Base-by-base conservation (phyloP, 257 asterid genomes). In the Galeopsis tetrahit region DNA sequence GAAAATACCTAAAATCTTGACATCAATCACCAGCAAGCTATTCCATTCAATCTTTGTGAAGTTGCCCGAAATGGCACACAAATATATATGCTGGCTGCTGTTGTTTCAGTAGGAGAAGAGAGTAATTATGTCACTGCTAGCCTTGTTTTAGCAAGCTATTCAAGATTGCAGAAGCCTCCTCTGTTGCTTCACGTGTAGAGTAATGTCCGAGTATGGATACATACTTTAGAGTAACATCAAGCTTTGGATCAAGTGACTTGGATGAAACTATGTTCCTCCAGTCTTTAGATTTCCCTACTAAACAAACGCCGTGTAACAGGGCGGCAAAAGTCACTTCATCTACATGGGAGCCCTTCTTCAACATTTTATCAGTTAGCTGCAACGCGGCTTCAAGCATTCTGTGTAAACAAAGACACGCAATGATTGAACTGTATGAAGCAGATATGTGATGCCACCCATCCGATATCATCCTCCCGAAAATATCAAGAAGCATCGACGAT, bases 351-450 rank as follows among this genome's bases (percentile, higher is more conserved):
- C 43, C 93, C 62, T 84, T 88, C 4, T 75, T 78, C 81, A 62
- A 63, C 82, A 82, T 83, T 77, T 81, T 86, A 58, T 82, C 88
- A 67, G 80, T 76, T 60, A 91, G 71, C 70, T 69, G 81, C 81
- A 89, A 65, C 10, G 90, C 97, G 58, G 73, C 71, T 77, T 71
- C 79, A 64, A 89, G 85, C 95, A 89, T 85, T 46, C 87, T 78
- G 65, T 75, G 80, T 33, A 89, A 80, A 83, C 97, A 86, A 48
- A 89, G 89, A 77, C 97, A 88, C 40, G 82, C 86, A 11, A 88
- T 73, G 57, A 88, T 84, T 6, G 97, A 85, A 77, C 70, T 77
- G 82, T 91, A 88, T 32, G 96, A 92, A 77, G 98, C 96, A 69
- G 85, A 79, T 4, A 60, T 71, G 8, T 92, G 83, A 73, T 15